These are phyloP conservation scores for Hypoxylon sp. DNA, from an alignment of 2,329 filamentous ascomycete genomes.

Conservation along the genomic window DNA sequence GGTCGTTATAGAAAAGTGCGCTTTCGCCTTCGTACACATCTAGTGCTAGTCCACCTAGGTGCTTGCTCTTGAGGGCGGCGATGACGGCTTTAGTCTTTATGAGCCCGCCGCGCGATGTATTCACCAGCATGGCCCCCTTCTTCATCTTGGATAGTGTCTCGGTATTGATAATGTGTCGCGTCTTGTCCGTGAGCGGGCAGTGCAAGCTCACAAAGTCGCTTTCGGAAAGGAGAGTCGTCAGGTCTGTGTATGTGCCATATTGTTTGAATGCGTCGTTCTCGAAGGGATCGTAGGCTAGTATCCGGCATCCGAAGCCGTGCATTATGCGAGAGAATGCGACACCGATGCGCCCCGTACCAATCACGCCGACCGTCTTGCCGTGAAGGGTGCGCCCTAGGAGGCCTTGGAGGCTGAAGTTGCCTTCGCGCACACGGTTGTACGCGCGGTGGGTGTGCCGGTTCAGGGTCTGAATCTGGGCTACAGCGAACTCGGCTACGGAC, in stretches of 20 bases:
- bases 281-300: constrained; percentile 74
- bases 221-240: constrained; percentile 68
- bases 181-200: constrained; percentile 73
- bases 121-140: constrained; percentile 72
- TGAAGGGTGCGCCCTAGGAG: constrained; percentile 72
- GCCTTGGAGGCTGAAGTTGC: constrained; percentile 77
- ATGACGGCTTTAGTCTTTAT: constrained; percentile 73
- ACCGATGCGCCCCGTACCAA: constrained; percentile 77
- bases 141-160: constrained; percentile 70
- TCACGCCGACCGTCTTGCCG: constrained; percentile 76
- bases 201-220: constrained; percentile 76
- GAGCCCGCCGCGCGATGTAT: constrained; percentile 77
- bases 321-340: constrained; percentile 73
- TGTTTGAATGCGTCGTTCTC: constrained; percentile 64
- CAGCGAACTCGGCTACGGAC: constrained; percentile 77
- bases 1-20: constrained; percentile 75
- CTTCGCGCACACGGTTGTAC: constrained; percentile 77
- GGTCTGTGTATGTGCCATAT: constrained; percentile 66
- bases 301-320: constrained; percentile 73
- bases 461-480: constrained; percentile 76
- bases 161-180: constrained; percentile 72
- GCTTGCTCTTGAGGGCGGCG: constrained; percentile 71
- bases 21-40: constrained; percentile 79
- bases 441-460: constrained; percentile 78
- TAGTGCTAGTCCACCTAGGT: constrained; percentile 73